Evolutionary conservation across 129 eudicot species (phyloP).

Genomic region (Flaveria linearis): DNA sequence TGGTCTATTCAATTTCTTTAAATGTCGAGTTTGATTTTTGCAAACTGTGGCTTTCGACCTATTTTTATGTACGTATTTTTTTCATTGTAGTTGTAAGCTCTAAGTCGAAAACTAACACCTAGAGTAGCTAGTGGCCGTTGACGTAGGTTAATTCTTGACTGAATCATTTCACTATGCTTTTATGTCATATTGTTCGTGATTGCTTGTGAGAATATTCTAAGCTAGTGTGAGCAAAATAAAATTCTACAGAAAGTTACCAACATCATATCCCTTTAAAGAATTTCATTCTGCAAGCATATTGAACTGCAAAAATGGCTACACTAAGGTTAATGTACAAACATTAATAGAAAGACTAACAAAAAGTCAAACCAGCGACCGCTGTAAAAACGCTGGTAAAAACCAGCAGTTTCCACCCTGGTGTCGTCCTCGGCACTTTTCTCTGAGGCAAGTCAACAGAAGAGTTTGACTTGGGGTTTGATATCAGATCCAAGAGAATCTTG

Average conservation of each 20-base stretch:
- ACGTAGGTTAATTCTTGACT: too few relatives aligned
- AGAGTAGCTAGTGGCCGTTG: too few relatives aligned
- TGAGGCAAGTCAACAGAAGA: neutral
- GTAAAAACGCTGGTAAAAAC: slow-evolving; percentile 19
- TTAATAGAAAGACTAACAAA: slow-evolving; percentile 23
- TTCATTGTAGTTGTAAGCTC: too few relatives aligned
- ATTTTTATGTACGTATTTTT: too few relatives aligned
- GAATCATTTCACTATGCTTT: too few relatives aligned
- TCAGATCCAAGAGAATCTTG: slow-evolving; percentile 27
- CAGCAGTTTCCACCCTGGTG: slow-evolving; percentile 21
- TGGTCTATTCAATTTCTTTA: too few relatives aligned
- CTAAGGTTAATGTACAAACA: slow-evolving; percentile 25
- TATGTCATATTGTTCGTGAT: too few relatives aligned
- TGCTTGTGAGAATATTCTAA: too few relatives aligned
- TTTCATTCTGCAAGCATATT: slow-evolving; percentile 6
- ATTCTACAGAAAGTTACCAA: neutral
- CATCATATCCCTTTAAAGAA: neutral
- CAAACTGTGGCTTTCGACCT: too few relatives aligned
- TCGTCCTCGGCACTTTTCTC: neutral
- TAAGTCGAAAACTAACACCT: too few relatives aligned
- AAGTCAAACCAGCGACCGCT: slow-evolving; percentile 14
- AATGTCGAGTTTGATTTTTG: too few relatives aligned
- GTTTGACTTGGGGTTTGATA: neutral
- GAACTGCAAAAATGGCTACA: slow-evolving; percentile 22
- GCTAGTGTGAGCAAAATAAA: neutral